Evolutionary conservation across 257 asterid species (phyloP), one percentile per base, ranked within the genome.

Genomic region (Cruciata laevipes): DNA sequence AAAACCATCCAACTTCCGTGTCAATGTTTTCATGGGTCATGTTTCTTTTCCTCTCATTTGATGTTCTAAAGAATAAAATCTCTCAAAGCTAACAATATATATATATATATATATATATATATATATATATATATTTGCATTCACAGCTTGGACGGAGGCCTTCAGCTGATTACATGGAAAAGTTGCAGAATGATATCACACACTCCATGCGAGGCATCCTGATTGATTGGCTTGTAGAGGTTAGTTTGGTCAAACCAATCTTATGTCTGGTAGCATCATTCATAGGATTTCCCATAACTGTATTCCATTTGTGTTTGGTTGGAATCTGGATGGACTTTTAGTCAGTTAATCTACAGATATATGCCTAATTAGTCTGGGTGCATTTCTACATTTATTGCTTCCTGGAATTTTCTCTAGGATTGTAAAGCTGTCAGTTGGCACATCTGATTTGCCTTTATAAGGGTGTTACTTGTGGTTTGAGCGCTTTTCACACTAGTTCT

Each of bases 161-260:
- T 74, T 68, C 78, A 21, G 76, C 69, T 68, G 81, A 83, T 83
- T 94, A 86, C 77, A 94, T 94, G 97, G 96, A 88, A 76, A 80
- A 76, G 80, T 38, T 84, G 83, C 99, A 94, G 80, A 80, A 57
- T 20, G 99, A 94, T 74, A 81, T 94, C 76, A 86, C 83, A 63
- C 82, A 71, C 63, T 80, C 87, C 61, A 94, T 90, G 99, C 82
- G 99, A 69, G 81, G 88, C 47, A 90, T 94, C 72, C 85, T 94
- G 77, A 78, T 94, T 60, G 99, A 94, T 76, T 94, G 99, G 99
- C 97, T 94, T 74, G 99, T 94, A 44, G 96, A 88, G 97, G 99
- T 94, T 81, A 67, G 95, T 78, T 60, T 52, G 61, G 69, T 78
- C 67, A 58, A 21, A 18, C 35, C 32, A 24, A 65, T 23, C 42